These are phyloP conservation scores for Alternaria ventricosa DNA, from an alignment of 2,329 filamentous ascomycete genomes.

Conservation along the genomic window DNA sequence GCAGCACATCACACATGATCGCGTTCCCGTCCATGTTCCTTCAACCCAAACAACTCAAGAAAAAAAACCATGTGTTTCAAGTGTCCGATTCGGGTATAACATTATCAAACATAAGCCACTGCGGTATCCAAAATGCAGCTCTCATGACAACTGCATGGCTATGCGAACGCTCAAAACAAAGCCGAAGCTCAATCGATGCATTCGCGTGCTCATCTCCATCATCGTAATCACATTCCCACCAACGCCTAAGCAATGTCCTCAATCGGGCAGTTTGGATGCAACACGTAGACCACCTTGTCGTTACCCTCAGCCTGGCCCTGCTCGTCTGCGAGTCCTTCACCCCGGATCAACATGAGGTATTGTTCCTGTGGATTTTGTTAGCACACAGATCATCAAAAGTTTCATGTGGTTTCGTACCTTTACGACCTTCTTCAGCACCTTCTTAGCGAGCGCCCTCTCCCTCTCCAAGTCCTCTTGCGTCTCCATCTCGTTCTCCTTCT, in stretches of 20 bases:
- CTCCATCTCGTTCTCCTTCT: slow-evolving; percentile 82
- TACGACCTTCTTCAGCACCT: slow-evolving; percentile 94
- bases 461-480: slow-evolving; percentile 80
- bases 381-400: slow-evolving; percentile 1
- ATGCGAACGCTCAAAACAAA: not conserved
- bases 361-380: slow-evolving; percentile 58
- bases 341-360: slow-evolving; percentile 68
- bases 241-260: slow-evolving; percentile 59
- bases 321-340: slow-evolving; percentile 87
- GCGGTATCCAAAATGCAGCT: not conserved
- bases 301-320: slow-evolving; percentile 62
- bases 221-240: not conserved
- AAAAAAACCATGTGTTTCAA: not conserved
- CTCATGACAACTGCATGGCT: not conserved
- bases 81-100: not conserved
- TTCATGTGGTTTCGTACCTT: slow-evolving; percentile 66
- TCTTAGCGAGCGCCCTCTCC: slow-evolving; percentile 75
- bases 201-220: not conserved
- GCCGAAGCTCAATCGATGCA: not conserved
- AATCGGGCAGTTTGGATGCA: slow-evolving; percentile 92
- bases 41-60: not conserved
- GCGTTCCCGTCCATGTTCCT: no score
- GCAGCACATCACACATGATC: not conserved
- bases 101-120: not conserved
- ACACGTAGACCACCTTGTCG: slow-evolving; percentile 73